Evolutionary conservation across 495 filamentous ascomycete genomes (phyloP).

Genomic region (Penicillium ucsense): DNA sequence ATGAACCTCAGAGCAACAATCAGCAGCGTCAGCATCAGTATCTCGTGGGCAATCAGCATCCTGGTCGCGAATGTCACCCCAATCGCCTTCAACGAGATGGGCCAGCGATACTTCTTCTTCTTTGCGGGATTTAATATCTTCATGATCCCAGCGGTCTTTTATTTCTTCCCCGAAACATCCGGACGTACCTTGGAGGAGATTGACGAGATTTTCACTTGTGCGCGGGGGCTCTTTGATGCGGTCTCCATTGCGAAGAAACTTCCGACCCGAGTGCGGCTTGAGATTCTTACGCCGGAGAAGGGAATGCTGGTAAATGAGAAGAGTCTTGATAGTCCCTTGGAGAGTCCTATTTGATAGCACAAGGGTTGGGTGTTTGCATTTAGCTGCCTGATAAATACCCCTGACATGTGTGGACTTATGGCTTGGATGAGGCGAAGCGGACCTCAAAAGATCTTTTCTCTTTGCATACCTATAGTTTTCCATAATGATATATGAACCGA

Average conservation of each 20-base stretch:
- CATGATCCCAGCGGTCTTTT: constrained; percentile 51
- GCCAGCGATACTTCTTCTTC: constrained; percentile 14
- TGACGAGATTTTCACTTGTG: constrained; percentile 36
- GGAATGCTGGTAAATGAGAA: constrained; percentile 2
- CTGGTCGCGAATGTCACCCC: constrained; percentile 13
- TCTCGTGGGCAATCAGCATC: constrained; percentile 34
- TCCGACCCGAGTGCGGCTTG: constrained; percentile 1
- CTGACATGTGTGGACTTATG: too few relatives aligned
- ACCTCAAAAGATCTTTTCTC: too few relatives aligned
- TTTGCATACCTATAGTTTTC: too few relatives aligned
- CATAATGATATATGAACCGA: too few relatives aligned
- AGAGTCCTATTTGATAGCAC: not conserved
- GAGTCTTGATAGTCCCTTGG: not conserved
- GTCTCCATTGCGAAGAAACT: constrained; percentile 9
- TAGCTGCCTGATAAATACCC: too few relatives aligned
- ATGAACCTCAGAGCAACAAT: constrained; percentile 38
- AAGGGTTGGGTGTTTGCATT: too few relatives aligned
- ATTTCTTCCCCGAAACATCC: constrained; percentile 50
- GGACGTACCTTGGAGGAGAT: constrained; percentile 42
- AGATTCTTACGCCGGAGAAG: constrained; percentile 3
- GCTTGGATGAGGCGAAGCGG: too few relatives aligned
- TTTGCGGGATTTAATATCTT: constrained; percentile 41
- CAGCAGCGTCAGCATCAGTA: constrained; percentile 37
- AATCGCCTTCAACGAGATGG: constrained; percentile 13
- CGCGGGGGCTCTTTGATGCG: constrained; percentile 7